Conservation (phyloP, 306 rosid genomes). For the Pyrus pyrifolia region DNA sequence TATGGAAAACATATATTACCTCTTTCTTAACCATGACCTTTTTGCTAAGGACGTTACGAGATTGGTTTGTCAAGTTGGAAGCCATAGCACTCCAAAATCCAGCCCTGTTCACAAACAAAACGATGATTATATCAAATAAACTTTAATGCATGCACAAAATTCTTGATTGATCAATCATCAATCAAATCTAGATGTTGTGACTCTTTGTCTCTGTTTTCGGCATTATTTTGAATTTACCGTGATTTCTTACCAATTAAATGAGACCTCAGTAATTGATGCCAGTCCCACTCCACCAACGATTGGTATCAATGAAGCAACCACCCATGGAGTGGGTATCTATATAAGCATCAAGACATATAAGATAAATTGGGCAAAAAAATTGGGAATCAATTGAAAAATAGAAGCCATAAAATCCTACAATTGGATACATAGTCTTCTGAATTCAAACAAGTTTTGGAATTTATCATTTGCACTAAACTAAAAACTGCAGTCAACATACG, state of each 20-base stretch:
- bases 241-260: slow-evolving; percentile 75
- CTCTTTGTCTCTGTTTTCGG: neutral
- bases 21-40: slow-evolving; percentile 83
- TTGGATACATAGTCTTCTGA: neutral
- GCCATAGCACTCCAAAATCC: slow-evolving; percentile 99
- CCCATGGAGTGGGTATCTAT: slow-evolving; percentile 78
- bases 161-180: neutral
- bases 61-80: slow-evolving; percentile 88
- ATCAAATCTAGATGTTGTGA: neutral
- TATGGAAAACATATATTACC: slow-evolving; percentile 23
- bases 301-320: slow-evolving; percentile 72
- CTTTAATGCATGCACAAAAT: neutral
- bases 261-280: slow-evolving; percentile 82
- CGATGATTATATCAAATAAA: slow-evolving; percentile 10
- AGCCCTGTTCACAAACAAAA: slow-evolving; percentile 44
- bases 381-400: neutral
- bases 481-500: neutral
- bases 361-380: slow-evolving; percentile 3
- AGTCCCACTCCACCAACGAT: slow-evolving; percentile 86
- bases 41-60: slow-evolving; percentile 97
- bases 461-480: neutral
- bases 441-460: neutral
- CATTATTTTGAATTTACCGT: neutral
- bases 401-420: neutral
- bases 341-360: neutral